Evolutionary conservation across 768 basidiomycete genomes (phyloP), one percentile per base, ranked within the genome.

Genomic region (Leccinellum rugosiceps): DNA sequence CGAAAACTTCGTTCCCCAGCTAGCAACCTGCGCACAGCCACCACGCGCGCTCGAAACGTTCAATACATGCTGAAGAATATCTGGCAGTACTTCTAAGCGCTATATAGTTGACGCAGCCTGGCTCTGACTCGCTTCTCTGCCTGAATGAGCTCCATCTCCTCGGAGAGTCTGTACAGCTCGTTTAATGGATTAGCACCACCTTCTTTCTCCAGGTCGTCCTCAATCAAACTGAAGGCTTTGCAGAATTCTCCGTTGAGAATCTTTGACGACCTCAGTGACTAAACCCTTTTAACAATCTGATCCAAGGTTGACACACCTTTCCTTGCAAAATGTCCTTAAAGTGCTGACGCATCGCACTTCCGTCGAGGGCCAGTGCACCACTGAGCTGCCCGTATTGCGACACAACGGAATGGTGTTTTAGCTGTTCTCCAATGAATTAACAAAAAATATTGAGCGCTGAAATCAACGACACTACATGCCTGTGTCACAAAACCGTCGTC

Each of bases 321-420:
- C 84, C 80, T 62, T 86, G 68, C 28, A 86, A 65, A 53, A 85
- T 84, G 52, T 85, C 72, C 64, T 80, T 75, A 67, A 85, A 86
- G 66, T 85, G 83, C 41, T 74, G 72, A 34, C 81, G 76, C 31
- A 75, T 68, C 3, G 71, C 68, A n/a, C 67, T 66, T 17, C 85
- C 84, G 50, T 84, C 83, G 44, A 86, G 76, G 35, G 78, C 71
- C 34, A 84, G 72, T 7, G 84, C 79, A 44, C 83, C 84, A 55
- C 74, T 82, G 25, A 86, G 74, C 58, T 86, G 84, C 7, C 85
- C 84, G 57, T 74, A 86, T 68, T 86, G 85, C 23, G 85, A 86
- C 9, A 83, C 81, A 4, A 72, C 73, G 9, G 84, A 85, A 63
- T 85, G 84, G 55, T 80, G 80, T 68, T 84, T 84, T 45, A 86